Conservation (phyloP, 2,329 filamentous ascomycete genomes). For the Ophiostoma sp. region DNA sequence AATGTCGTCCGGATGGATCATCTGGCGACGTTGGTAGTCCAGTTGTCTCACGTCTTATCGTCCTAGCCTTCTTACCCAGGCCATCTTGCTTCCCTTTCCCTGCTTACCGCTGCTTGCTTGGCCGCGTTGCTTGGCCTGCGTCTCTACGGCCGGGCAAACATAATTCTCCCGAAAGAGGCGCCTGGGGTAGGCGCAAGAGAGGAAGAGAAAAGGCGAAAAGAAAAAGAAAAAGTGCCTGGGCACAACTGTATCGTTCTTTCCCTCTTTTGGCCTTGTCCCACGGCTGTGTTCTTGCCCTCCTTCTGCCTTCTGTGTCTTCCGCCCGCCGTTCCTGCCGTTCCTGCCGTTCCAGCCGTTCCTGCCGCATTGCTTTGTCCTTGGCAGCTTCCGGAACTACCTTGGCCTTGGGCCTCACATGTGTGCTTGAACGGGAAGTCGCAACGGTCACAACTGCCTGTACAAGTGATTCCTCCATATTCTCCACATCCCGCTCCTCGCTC, state of each 20-base stretch:
- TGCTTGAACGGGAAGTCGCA: background rate
- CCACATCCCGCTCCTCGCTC: background rate
- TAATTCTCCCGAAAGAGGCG: background rate
- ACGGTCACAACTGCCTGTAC: background rate
- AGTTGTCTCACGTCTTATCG: constrained; percentile 11
- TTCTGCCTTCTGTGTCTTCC: background rate
- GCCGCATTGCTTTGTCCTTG: constrained; percentile 12
- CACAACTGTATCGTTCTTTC: background rate
- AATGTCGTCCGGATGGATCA: background rate
- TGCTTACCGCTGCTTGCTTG: background rate
- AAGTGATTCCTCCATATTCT: background rate
- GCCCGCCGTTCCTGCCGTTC: no score
- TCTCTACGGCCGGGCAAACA: background rate
- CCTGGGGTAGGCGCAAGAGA: background rate
- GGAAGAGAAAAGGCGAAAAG: background rate
- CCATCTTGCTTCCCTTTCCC: background rate
- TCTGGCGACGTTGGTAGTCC: background rate
- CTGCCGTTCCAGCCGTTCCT: no score
- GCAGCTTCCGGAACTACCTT: background rate
- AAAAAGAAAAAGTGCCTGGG: background rate
- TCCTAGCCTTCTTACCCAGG: background rate
- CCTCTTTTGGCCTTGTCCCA: background rate
- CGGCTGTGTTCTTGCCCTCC: background rate
- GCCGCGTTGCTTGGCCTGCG: constrained; percentile 1
- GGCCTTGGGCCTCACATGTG: background rate